A percentile compares a stretch with the other conserved stretches of the same genome.
phyloP scores from a whole-genome alignment of 169 alveolate genomes.

The Ichthyophthirius multifiliis region DNA sequence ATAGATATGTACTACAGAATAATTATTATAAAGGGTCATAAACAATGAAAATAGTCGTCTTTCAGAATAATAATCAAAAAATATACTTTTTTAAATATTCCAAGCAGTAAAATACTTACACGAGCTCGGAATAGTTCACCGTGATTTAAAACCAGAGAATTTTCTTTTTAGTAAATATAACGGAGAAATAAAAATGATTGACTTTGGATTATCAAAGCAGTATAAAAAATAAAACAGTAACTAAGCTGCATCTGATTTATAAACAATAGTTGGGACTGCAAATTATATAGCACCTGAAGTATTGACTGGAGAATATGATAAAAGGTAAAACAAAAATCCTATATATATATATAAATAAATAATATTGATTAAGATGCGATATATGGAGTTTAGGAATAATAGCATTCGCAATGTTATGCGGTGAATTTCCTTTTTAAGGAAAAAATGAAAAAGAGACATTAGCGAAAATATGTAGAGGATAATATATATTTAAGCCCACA shows the following conservation, averaged over 20 bases:
- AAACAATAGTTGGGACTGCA: conserved; percentile 26
- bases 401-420: conserved; percentile 54
- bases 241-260: too few species aligned
- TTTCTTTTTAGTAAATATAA: not conserved
- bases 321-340: too few species aligned
- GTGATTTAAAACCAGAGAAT: conserved; percentile 42
- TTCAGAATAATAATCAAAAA: not conserved
- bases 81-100: not conserved
- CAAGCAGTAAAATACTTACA: conserved; percentile 23
- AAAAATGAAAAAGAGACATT: conserved; percentile 52
- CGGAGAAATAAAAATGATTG: not conserved
- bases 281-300: conserved; percentile 56
- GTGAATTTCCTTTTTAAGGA: conserved; percentile 68
- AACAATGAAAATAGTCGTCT: not conserved
- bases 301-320: conserved; percentile 46
- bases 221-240: too few species aligned
- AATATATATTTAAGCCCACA: conserved; percentile 41
- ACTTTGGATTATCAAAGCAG: conserved; percentile 18
- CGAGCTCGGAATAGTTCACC: conserved; percentile 12
- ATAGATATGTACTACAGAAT: too few species aligned
- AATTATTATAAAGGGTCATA: too few species aligned
- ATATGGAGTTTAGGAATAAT: conserved; percentile 72
- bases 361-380: too few species aligned
- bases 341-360: too few species aligned
- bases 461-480: conserved; percentile 24